Evolutionary conservation across 352 stramenopile genomes (phyloP), one percentile per base, ranked within the genome.

Genomic region (Pythium aphanidermatum): DNA sequence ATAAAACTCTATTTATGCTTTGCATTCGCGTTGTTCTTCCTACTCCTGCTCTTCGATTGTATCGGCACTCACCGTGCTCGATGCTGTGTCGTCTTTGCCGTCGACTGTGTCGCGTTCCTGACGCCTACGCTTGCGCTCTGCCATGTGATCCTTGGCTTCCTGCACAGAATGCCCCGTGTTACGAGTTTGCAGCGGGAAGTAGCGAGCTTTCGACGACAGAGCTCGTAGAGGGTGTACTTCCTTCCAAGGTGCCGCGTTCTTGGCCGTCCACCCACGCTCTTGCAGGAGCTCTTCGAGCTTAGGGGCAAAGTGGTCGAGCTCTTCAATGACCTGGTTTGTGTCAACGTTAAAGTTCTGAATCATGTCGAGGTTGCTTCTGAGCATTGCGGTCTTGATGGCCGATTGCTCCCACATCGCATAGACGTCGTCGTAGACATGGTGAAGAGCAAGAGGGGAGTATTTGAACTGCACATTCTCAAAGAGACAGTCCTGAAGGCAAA

Each of bases 401-500:
- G 71, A 71, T 25, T 82, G 59, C 50, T 98, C 84, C 88, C 89
- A 98, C 52, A 83, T 73, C 16, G 69, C 42, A 47, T 84, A 79
- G 20, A 98, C 58, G 32, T 95, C 68, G 45, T 73, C 63, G 53
- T 86, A 70, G 3, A 93, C 74, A 40, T 90, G 81, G 46, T 89
- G 54, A 35, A 93, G 56, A 17, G 75, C 77, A 13, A 90, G 52
- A 5, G 81, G 81, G 27, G 79, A 82, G 73, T 92, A 84, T 44
- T 75, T 46, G 40, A 97, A 95, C 28, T 67, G 13, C 24, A 97
- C 56, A 58, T 91, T 77, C 12, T 83, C 70, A 62, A 97, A 99
- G 33, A 78, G 69, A 65, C 97, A 99, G 54, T 97, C 80, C 61
- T 99, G 96, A 7, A 99, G 68, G n/a, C 99, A 94, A 42, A 99